Conservation (phyloP, 2,329 filamentous ascomycete genomes). For the Apiospora hydei region DNA sequence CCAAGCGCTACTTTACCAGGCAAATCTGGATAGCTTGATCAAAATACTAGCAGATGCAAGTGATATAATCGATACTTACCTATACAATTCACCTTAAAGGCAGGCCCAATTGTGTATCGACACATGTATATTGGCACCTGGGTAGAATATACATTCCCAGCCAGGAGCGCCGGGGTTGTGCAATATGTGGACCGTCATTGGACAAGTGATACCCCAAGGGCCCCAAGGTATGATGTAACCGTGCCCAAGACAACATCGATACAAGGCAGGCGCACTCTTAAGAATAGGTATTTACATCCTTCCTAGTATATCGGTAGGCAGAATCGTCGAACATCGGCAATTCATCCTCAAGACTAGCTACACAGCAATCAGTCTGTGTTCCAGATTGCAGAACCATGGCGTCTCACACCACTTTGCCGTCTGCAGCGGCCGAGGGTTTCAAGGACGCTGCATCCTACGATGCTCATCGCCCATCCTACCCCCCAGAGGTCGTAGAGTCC, state of each 20-base stretch:
- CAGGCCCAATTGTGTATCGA: background rate
- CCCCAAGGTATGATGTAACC: slow-evolving; percentile 6
- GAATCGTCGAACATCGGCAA: background rate
- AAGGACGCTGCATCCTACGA: slow-evolving; percentile 71
- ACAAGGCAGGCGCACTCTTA: background rate
- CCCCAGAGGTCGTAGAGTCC: slow-evolving; percentile 60
- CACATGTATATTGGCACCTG: background rate
- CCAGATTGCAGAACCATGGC: slow-evolving; percentile 8
- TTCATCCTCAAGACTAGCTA: background rate
- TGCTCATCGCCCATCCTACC: slow-evolving; percentile 72
- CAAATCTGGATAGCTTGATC: background rate
- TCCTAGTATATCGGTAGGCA: background rate
- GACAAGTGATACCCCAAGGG: slow-evolving; percentile 5
- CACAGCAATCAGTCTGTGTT: background rate
- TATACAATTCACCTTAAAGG: background rate
- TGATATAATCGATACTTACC: background rate
- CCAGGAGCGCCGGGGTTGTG: background rate
- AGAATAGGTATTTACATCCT: background rate
- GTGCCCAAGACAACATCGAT: background rate
- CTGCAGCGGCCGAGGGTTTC: slow-evolving; percentile 67
- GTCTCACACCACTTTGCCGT: slow-evolving; percentile 32
- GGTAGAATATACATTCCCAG: background rate
- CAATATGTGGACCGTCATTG: slow-evolving; percentile 9
- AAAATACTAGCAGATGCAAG: background rate
- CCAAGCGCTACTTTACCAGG: background rate